Evolutionary conservation across 2,329 filamentous ascomycete species (phyloP).

Genomic region (Colletotrichum acutatum): DNA sequence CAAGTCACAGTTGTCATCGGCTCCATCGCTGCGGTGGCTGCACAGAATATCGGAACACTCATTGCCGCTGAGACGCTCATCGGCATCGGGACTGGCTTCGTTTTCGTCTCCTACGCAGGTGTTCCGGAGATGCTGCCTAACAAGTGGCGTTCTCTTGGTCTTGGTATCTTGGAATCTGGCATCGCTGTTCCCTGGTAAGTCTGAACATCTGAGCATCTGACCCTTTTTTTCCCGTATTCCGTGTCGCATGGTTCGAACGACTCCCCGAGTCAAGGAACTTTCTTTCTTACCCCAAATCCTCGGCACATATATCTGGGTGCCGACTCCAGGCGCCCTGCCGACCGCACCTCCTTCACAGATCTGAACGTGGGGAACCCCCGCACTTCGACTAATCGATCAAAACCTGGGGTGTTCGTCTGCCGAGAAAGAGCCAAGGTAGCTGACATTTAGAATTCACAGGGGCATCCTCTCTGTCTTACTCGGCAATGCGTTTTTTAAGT

Average conservation of each 20-base stretch:
- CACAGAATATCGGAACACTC: constrained; percentile 39
- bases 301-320: constrained; percentile 3
- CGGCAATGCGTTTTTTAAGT: constrained; percentile 41
- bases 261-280: constrained; percentile 9
- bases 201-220: constrained; percentile 36
- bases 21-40: constrained; percentile 41
- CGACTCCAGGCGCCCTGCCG: constrained; percentile 21
- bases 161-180: constrained; percentile 35
- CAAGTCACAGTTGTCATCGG: constrained; percentile 21
- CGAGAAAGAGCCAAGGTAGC: neutral
- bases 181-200: constrained; percentile 35
- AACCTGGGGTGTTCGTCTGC: neutral
- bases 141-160: constrained; percentile 42
- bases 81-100: constrained; percentile 46
- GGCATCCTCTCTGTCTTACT: constrained; percentile 41
- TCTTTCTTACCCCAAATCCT: neutral
- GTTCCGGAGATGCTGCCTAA: constrained; percentile 48
- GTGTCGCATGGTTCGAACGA: constrained; percentile 37
- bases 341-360: neutral
- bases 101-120: constrained; percentile 47
- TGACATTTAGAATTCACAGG: constrained; percentile 38
- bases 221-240: neutral
- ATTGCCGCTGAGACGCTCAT: constrained; percentile 44
- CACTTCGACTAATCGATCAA: neutral
- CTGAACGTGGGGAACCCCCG: constrained; percentile 6